Evolutionary conservation across 2,329 filamentous ascomycete species (phyloP), one percentile per base, ranked within the genome.

Genomic region (Magnaporthiopsis poae): DNA sequence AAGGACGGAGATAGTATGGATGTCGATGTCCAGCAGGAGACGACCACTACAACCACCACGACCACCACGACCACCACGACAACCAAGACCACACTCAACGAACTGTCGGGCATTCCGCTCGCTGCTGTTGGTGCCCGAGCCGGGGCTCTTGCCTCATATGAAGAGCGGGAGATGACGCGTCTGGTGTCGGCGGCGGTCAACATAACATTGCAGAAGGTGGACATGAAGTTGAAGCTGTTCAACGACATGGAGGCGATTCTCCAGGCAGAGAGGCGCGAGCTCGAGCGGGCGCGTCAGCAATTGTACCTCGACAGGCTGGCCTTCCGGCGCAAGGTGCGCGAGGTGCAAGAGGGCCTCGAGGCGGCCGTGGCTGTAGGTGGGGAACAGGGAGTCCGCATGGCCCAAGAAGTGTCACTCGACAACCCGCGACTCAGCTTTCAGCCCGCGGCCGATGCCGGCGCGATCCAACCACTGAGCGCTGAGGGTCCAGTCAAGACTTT

Each of bases 221-320:
- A 98, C 78, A 82, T 98, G 72, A 99, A 99, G 79, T 84, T 99
- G 68, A 89, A 92, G 74, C 96, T 98, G 76, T 99, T 99, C 78
- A 90, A 91, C 72, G 95, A 99, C 77, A 93, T 99, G 85, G 95
- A 99, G 78, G 85, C 90, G 25, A 89, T 97, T 61, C 83, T 99
- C 64, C 90, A 96, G 72, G 92, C 93, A 7, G 95, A 99, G 80
- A 89, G 94, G 68, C 87, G 93, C 68, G 95, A 99, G 77, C 83
- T 99, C 29, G 95, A 99, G 78, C 87, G 93, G 67, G 91, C 91
- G 60, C 88, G 94, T 36, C 93, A 98, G 76, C 91, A 97, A 76
- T 84, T 99, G 25, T 96, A 98, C 82, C 81, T 98, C 56, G 95
- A 99, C 76, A 87, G 95, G 31, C 82, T 99, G 64, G 86, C 90